Evolutionary conservation across 192 early-diverging fungal genomes (phyloP).

Genomic region (Funneliformis mosseae): DNA sequence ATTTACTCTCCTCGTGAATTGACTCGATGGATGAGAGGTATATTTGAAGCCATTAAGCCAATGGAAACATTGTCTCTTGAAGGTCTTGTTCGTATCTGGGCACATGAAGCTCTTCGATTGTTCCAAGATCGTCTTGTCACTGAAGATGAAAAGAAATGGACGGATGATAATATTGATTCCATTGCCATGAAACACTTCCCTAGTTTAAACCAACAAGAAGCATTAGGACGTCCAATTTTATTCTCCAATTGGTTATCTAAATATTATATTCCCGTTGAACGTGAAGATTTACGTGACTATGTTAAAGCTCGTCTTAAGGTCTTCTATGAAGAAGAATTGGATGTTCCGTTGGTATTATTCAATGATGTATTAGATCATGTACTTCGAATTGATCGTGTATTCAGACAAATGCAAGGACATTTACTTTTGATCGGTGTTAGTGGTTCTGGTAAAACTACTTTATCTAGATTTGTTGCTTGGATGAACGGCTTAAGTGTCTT

Average conservation of each 20-base stretch:
- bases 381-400: slow-evolving; percentile 96
- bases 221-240: slow-evolving; percentile 87
- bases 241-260: slow-evolving; percentile 98
- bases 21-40: slow-evolving; percentile 98
- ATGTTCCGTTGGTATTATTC: slow-evolving; percentile 95
- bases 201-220: slow-evolving; percentile 64
- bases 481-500: slow-evolving; percentile 97
- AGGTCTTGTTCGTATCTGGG: slow-evolving; percentile 94
- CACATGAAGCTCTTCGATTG: slow-evolving; percentile 95
- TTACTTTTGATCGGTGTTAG: slow-evolving; percentile 97
- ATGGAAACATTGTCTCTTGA: slow-evolving; percentile 80
- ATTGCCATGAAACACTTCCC: slow-evolving; percentile 91
- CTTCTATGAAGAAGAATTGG: slow-evolving; percentile 99
- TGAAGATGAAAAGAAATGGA: slow-evolving; percentile 89
- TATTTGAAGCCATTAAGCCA: slow-evolving; percentile 90
- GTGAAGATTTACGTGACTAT: slow-evolving; percentile 89
- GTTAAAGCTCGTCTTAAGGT: slow-evolving; percentile 92
- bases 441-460: slow-evolving; percentile 96
- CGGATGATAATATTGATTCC: slow-evolving; percentile 80
- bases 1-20: slow-evolving; percentile 99
- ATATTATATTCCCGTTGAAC: slow-evolving; percentile 86
- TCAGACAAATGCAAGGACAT: slow-evolving; percentile 98
- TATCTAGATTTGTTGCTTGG: slow-evolving; percentile 99
- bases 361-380: slow-evolving; percentile 98
- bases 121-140: slow-evolving; percentile 98